phyloP scores from a whole-genome alignment of 2,329 filamentous ascomycete species.

The Talaromyces sp. region DNA sequence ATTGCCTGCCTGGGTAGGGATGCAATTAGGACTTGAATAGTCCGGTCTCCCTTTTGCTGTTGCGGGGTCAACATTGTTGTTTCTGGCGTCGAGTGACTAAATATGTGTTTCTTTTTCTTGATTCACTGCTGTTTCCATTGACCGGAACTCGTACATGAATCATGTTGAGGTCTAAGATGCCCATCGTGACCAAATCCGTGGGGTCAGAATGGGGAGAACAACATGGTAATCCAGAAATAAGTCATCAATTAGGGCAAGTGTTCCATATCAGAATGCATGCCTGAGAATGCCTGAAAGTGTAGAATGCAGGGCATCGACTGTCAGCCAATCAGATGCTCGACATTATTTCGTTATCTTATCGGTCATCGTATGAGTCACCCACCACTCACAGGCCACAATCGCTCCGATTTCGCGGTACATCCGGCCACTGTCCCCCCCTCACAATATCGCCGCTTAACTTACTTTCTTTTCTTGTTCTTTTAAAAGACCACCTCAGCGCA shows the following conservation, averaged over 20 bases:
- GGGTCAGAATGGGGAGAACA: background rate
- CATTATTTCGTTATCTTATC: constrained; percentile 19
- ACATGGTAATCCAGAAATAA: background rate
- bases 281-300: background rate
- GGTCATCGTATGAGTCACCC: constrained; percentile 19
- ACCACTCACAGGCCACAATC: constrained; percentile 15
- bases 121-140: background rate
- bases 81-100: background rate
- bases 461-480: constrained; percentile 9
- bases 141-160: background rate
- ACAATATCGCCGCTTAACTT: background rate
- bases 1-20: background rate
- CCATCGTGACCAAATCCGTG: background rate
- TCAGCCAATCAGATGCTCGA: background rate
- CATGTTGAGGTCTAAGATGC: background rate
- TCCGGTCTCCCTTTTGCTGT: background rate
- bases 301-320: too few species aligned
- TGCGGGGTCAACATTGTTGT: background rate
- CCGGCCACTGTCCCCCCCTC: constrained; percentile 6
- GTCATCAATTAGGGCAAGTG: background rate
- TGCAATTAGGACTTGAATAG: background rate
- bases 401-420: constrained; percentile 20
- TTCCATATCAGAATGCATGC: background rate
- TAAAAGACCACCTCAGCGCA: background rate
- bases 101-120: background rate